These are phyloP conservation scores for Dicorynia guianensis DNA, from an alignment of 306 rosid species.

Conservation along the genomic window DNA sequence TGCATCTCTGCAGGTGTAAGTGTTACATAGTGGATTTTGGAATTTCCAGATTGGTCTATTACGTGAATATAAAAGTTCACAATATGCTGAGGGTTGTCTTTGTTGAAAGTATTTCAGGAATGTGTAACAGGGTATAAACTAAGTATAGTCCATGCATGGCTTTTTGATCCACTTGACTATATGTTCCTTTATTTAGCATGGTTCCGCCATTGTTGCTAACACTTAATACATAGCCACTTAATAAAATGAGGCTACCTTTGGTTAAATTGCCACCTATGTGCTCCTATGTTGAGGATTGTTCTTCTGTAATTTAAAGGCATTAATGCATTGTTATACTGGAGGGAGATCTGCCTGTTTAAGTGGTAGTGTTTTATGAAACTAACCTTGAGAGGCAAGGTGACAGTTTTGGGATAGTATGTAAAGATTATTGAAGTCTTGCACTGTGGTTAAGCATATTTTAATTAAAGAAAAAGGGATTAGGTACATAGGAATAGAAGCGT, in stretches of 20 bases:
- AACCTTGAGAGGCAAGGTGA: constrained; percentile 19
- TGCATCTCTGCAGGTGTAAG: constrained; percentile 96
- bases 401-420: constrained; percentile 19
- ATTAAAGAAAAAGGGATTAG: not conserved
- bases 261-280: not conserved
- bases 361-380: not conserved
- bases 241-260: too few species aligned
- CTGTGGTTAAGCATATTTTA: constrained; percentile 30
- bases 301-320: constrained; percentile 11
- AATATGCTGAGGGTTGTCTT: constrained; percentile 5
- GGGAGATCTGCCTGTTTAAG: constrained; percentile 28
- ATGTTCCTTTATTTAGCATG: constrained; percentile 19
- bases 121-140: constrained; percentile 1
- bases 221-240: too few species aligned
- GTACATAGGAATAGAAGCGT: constrained; percentile 16
- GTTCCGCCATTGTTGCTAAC: not conserved
- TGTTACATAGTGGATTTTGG: constrained; percentile 37
- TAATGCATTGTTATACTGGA: not conserved
- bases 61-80: constrained; percentile 3
- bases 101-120: constrained; percentile 5
- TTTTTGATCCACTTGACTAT: not conserved
- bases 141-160: constrained; percentile 11
- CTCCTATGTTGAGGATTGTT: constrained; percentile 17
- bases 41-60: constrained; percentile 26
- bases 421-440: constrained; percentile 18